Conservation (phyloP, 768 basidiomycete genomes). For the Serendipita sp. region DNA sequence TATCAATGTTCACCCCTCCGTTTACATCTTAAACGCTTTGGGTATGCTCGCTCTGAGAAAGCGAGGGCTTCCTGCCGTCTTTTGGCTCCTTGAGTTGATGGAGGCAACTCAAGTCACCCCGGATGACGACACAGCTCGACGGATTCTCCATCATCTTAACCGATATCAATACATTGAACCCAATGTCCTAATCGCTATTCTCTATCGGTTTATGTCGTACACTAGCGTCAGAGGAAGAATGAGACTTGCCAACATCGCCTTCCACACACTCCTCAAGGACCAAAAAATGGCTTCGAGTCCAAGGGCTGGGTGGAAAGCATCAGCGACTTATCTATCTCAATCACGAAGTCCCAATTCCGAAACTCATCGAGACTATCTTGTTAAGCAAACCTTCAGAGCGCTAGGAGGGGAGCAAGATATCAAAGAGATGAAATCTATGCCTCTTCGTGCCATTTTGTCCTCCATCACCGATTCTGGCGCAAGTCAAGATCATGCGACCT, state of each 20-base stretch:
- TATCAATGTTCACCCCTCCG: conserved; percentile 16
- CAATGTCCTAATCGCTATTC: neutral
- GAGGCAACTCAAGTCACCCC: neutral
- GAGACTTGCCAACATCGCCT: neutral
- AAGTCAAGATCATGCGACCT: conserved; percentile 29
- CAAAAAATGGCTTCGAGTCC: neutral
- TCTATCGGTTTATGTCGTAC: neutral
- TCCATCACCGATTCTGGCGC: neutral
- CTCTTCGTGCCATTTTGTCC: neutral
- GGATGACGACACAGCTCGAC: neutral
- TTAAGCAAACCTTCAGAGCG: neutral
- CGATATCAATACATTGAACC: neutral
- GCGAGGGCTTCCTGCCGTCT: conserved; percentile 34
- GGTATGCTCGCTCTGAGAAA: conserved; percentile 33
- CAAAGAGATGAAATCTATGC: neutral
- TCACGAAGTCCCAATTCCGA: neutral
- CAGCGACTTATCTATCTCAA: neutral
- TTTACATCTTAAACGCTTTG: conserved; percentile 45
- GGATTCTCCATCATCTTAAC: neutral
- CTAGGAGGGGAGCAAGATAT: neutral
- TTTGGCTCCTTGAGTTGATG: conserved; percentile 28
- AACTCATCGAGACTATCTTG: neutral
- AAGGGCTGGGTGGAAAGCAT: neutral
- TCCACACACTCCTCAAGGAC: neutral
- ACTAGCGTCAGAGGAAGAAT: neutral